phyloP scores from a whole-genome alignment of 805 yeast species.

The Tetrapisispora pingtungensis region DNA sequence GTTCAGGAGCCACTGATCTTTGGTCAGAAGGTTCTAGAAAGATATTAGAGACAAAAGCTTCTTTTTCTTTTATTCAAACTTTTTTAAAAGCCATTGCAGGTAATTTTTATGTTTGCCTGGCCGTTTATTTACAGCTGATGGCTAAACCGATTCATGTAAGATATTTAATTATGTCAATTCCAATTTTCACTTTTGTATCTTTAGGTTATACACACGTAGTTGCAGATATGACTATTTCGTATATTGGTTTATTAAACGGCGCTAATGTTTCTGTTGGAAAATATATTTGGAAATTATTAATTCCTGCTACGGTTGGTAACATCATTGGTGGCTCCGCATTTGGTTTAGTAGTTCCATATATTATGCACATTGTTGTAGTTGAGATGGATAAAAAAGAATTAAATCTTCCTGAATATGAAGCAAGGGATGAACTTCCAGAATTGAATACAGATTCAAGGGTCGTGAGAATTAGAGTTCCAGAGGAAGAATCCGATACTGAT shows the following conservation, averaged over 20 bases:
- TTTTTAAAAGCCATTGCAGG: slow-evolving; percentile 66
- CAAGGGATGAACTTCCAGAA: slow-evolving; percentile 74
- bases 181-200: slow-evolving; percentile 68
- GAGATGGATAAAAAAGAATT: slow-evolving; percentile 56
- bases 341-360: slow-evolving; percentile 58
- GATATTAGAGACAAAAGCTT: slow-evolving; percentile 37
- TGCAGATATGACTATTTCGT: slow-evolving; percentile 67
- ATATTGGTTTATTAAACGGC: slow-evolving; percentile 60
- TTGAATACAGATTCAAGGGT: slow-evolving; percentile 71
- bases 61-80: slow-evolving; percentile 47
- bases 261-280: slow-evolving; percentile 53
- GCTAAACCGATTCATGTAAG: slow-evolving; percentile 75
- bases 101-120: slow-evolving; percentile 66
- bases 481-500: slow-evolving; percentile 4
- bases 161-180: slow-evolving; percentile 49
- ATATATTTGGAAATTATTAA: slow-evolving; percentile 61
- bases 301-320: slow-evolving; percentile 69
- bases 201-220: slow-evolving; percentile 73
- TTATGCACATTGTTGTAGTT: slow-evolving; percentile 59
- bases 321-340: slow-evolving; percentile 66
- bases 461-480: slow-evolving; percentile 41
- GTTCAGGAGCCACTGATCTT: slow-evolving; percentile 33
- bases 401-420: slow-evolving; percentile 58
- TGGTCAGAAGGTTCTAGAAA: slow-evolving; percentile 41
- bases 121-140: slow-evolving; percentile 66